phyloP scores from a whole-genome alignment of 2,329 filamentous ascomycete species.

The Sclerotinia glacialis region DNA sequence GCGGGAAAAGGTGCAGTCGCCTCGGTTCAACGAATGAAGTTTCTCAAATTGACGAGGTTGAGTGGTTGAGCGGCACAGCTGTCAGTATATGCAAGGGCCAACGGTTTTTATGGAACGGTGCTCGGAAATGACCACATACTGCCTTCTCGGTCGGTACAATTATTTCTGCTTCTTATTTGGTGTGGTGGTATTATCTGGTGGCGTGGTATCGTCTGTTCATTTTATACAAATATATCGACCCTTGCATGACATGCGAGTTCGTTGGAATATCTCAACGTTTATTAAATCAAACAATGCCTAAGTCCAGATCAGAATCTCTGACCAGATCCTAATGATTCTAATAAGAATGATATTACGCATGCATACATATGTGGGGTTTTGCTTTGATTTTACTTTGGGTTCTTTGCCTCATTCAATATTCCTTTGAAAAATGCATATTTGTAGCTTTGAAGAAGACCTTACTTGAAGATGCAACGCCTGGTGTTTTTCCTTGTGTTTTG shows the following conservation, averaged over 20 bases:
- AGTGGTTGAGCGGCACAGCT: constrained; percentile 18
- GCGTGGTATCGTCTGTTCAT: neutral
- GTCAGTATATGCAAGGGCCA: constrained; percentile 20
- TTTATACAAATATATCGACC: constrained; percentile 5
- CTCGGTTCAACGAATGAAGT: constrained; percentile 16
- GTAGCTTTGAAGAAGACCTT: neutral
- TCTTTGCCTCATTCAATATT: neutral
- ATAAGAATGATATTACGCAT: neutral
- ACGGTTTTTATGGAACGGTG: neutral
- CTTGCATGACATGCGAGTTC: neutral
- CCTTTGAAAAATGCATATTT: constrained; percentile 16
- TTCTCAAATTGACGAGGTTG: constrained; percentile 11
- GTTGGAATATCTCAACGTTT: neutral
- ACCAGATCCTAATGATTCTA: neutral
- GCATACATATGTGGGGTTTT: neutral
- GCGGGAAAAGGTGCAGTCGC: constrained; percentile 21
- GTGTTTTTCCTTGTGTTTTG: neutral
- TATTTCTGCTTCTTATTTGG: constrained; percentile 6
- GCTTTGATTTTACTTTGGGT: neutral
- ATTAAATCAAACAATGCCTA: too few species aligned
- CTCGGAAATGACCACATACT: constrained; percentile 4
- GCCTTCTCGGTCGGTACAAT: constrained; percentile 16
- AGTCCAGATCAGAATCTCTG: too few species aligned
- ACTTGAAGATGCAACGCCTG: constrained; percentile 16
- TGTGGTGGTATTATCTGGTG: constrained; percentile 13